Conservation (phyloP, 352 stramenopile species). For the Globisporangium barbulae region DNA sequence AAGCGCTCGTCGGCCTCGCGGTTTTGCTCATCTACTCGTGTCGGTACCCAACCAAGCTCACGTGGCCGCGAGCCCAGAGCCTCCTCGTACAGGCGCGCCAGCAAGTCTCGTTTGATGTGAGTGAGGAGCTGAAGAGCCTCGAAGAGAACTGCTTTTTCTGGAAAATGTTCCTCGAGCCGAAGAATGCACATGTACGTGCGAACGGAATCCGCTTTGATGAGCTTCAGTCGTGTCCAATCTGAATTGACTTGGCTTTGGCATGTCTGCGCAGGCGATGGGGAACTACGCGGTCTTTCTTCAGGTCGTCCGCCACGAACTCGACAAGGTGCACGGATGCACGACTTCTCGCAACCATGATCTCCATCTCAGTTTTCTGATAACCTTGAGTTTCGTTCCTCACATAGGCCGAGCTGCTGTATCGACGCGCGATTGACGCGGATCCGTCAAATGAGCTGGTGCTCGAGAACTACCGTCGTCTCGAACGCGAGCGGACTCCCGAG, state of each 20-base stretch:
- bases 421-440: conserved; percentile 53
- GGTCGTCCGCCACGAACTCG: conserved; percentile 50
- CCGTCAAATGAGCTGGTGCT: conserved; percentile 43
- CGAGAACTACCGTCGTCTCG: conserved; percentile 58
- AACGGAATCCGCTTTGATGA: background rate
- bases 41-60: conserved; percentile 53
- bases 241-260: background rate
- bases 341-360: background rate
- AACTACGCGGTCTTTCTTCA: conserved; percentile 67
- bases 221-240: background rate
- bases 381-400: background rate
- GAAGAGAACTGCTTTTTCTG: conserved; percentile 64
- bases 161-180: conserved; percentile 55
- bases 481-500: conserved; percentile 43
- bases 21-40: conserved; percentile 55
- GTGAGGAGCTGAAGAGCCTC: conserved; percentile 23
- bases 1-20: conserved; percentile 43
- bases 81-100: conserved; percentile 30
- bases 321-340: conserved; percentile 31
- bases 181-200: conserved; percentile 38
- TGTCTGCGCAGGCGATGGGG: conserved; percentile 37
- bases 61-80: conserved; percentile 38
- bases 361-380: background rate
- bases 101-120: background rate
- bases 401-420: conserved; percentile 63